Evolutionary conservation across 192 early-diverging fungal genomes (phyloP).

Genomic region (Backusella circina): DNA sequence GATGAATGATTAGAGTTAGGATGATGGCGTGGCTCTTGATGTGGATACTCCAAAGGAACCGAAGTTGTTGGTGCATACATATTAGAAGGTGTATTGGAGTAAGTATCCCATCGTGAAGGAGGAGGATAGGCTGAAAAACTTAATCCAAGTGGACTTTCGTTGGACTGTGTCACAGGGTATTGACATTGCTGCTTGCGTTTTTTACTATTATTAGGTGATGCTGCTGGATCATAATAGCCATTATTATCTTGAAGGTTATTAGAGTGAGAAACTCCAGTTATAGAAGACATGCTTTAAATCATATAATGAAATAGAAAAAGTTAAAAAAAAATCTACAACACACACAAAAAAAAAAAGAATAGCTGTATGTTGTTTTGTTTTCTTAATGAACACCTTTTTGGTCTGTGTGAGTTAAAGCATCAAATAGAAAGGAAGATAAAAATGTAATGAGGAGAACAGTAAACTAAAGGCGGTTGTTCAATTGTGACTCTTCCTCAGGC

Average conservation of each 20-base stretch:
- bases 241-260: background rate
- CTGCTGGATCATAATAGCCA: background rate
- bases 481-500: background rate
- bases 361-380: background rate
- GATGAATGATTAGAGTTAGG: background rate
- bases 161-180: background rate
- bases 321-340: background rate
- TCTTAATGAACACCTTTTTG: background rate
- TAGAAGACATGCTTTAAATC: background rate
- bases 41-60: background rate
- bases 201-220: slow-evolving; percentile 1
- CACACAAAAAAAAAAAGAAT: background rate
- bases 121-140: background rate
- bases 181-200: background rate
- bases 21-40: background rate
- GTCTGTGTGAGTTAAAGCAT: background rate
- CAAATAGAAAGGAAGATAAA: background rate
- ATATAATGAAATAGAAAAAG: background rate
- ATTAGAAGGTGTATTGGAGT: background rate
- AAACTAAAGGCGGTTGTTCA: background rate
- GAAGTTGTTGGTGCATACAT: background rate
- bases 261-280: background rate
- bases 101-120: background rate
- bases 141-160: background rate
- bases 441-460: background rate